These are phyloP conservation scores for Berkeleyomyces basicola DNA, from an alignment of 2,329 filamentous ascomycete species.

Conservation along the genomic window DNA sequence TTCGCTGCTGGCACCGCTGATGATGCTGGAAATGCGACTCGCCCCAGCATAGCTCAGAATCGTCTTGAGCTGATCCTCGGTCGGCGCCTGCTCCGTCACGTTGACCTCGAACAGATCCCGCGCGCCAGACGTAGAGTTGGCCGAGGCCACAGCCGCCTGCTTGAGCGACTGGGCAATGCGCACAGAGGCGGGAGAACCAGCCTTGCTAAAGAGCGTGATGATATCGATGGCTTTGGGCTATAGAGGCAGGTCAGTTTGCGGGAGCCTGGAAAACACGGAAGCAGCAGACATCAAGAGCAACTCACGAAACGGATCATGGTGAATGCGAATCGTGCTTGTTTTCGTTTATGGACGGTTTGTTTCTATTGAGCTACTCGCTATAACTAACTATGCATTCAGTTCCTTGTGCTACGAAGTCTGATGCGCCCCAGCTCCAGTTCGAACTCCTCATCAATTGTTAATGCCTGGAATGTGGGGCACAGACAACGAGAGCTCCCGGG, in stretches of 20 bases:
- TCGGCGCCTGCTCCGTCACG: slow-evolving; percentile 65
- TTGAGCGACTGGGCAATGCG: slow-evolving; percentile 60
- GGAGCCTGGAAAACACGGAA: background rate
- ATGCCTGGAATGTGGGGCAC: background rate
- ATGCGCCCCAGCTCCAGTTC: background rate
- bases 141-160: slow-evolving; percentile 43
- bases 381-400: no score
- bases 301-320: slow-evolving; percentile 34
- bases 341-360: background rate
- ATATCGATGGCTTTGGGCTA: slow-evolving; percentile 74
- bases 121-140: slow-evolving; percentile 18
- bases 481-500: background rate
- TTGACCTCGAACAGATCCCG: slow-evolving; percentile 71
- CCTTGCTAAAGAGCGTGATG: slow-evolving; percentile 89
- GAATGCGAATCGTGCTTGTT: slow-evolving; percentile 1
- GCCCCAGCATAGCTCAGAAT: slow-evolving; percentile 70
- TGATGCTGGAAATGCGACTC: slow-evolving; percentile 40
- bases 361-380: background rate
- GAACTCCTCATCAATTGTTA: background rate
- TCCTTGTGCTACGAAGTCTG: background rate
- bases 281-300: slow-evolving; percentile 4
- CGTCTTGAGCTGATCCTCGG: slow-evolving; percentile 62
- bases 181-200: slow-evolving; percentile 53
- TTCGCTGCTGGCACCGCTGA: slow-evolving; percentile 57
- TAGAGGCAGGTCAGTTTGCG: background rate